Conservation (phyloP, 257 asterid species). For the Mentha longifolia region DNA sequence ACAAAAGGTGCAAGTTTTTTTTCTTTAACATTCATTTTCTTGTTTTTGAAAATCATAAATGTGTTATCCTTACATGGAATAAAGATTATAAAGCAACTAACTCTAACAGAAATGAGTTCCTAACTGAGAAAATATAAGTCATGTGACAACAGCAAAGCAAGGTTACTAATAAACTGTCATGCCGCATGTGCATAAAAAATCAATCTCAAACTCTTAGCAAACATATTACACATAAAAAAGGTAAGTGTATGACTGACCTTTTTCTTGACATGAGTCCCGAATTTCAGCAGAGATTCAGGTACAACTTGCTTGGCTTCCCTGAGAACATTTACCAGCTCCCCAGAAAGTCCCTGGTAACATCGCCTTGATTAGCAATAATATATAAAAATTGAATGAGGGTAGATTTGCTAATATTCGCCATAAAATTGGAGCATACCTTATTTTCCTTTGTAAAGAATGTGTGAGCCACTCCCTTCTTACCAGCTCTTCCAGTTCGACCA, state of each 20-base stretch:
- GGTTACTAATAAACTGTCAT: neutral
- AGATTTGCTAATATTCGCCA: neutral
- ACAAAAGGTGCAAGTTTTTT: too few relatives aligned
- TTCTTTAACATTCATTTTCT: too few relatives aligned
- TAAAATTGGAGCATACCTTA: conserved; percentile 54
- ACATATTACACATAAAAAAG: conserved; percentile 10
- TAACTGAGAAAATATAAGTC: neutral
- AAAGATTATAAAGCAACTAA: neutral
- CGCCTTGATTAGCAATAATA: conserved; percentile 13
- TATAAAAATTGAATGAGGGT: neutral
- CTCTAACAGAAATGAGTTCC: neutral
- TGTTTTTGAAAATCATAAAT: neutral
- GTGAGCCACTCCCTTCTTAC: conserved; percentile 99
- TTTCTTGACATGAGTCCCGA: conserved; percentile 98
- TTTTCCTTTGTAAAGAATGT: conserved; percentile 96
- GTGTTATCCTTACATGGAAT: neutral
- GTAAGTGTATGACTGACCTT: conserved; percentile 52
- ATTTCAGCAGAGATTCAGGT: conserved; percentile 78
- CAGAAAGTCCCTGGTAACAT: conserved; percentile 72
- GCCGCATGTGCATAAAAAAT: neutral
- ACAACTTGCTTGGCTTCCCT: conserved; percentile 92
- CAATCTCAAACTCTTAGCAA: neutral
- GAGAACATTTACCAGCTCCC: conserved; percentile 93
- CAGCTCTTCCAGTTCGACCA: conserved; percentile 99
- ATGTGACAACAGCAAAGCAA: neutral